phyloP scores from a whole-genome alignment of 805 yeast genomes.

The Saturnispora dispora region DNA sequence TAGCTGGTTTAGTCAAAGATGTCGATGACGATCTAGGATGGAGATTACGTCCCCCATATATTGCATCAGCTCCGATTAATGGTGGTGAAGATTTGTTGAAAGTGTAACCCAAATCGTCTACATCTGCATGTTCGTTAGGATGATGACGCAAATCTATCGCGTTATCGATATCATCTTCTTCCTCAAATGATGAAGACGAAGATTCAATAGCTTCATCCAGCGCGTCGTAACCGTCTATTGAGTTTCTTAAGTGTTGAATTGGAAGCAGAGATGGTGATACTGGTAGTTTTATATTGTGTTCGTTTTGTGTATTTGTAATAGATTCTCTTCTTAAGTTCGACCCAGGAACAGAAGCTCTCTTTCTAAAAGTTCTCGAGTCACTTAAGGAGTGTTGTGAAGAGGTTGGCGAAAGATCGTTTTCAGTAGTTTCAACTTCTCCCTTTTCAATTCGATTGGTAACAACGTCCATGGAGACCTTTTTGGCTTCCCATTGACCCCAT shows the following conservation, averaged over 20 bases:
- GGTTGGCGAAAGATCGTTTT: background rate
- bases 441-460: conserved; percentile 18
- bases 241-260: conserved; percentile 24
- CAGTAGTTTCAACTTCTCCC: background rate
- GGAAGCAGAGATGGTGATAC: conserved; percentile 27
- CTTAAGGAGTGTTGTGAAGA: background rate
- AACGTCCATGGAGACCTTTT: conserved; percentile 29
- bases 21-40: conserved; percentile 8
- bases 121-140: conserved; percentile 14
- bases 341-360: background rate
- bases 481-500: conserved; percentile 97
- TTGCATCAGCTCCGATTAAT: background rate
- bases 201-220: conserved; percentile 33
- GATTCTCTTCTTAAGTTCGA: conserved; percentile 37
- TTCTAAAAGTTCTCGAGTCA: background rate
- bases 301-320: conserved; percentile 37
- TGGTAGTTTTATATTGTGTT: conserved; percentile 42
- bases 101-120: background rate
- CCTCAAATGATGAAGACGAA: conserved; percentile 32
- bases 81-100: conserved; percentile 8
- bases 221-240: conserved; percentile 23
- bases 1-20: conserved; percentile 4
- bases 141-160: background rate
- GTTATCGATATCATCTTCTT: conserved; percentile 14
- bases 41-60: background rate